These are phyloP conservation scores for Colletotrichum lini DNA, from an alignment of 2,329 filamentous ascomycete genomes.

Conservation along the genomic window DNA sequence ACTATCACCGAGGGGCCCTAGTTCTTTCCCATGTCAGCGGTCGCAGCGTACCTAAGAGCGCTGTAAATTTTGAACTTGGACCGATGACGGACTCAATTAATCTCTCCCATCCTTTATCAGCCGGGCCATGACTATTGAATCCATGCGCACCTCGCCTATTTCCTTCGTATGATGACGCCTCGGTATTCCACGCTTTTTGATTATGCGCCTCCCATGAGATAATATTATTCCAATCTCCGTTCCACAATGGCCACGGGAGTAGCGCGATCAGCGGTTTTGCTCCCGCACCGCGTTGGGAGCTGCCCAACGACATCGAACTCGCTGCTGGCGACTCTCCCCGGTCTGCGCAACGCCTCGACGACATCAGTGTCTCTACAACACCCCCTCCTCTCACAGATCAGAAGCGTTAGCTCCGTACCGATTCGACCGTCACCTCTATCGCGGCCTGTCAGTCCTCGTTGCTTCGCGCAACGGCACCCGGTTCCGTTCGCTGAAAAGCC, in stretches of 20 bases:
- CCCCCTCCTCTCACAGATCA: conserved; percentile 27
- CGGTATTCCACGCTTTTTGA: conserved; percentile 22
- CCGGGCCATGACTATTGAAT: conserved; percentile 11
- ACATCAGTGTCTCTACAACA: conserved; percentile 27
- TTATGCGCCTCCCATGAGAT: conserved; percentile 42
- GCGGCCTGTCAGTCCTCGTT: background rate
- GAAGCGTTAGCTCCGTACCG: conserved; percentile 17
- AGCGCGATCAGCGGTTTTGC: conserved; percentile 63
- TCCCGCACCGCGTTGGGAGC: conserved; percentile 60
- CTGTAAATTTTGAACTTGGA: conserved; percentile 35
- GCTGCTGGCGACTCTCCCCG: conserved; percentile 40
- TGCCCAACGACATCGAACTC: conserved; percentile 41
- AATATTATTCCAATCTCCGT: conserved; percentile 21
- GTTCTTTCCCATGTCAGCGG: conserved; percentile 15
- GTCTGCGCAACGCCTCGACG: conserved; percentile 36
- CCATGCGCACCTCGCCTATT: conserved; percentile 21
- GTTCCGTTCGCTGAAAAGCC: conserved; percentile 2
- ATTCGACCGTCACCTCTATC: background rate
- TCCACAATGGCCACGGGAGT: conserved; percentile 55
- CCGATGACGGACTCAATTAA: conserved; percentile 33
- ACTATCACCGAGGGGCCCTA: conserved; percentile 32
- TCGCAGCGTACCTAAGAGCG: background rate
- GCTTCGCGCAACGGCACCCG: conserved; percentile 4
- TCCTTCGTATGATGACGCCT: conserved; percentile 37
- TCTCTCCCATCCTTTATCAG: conserved; percentile 6